Evolutionary conservation across 2,329 filamentous ascomycete species (phyloP).

Genomic region (Fusarium sp.): DNA sequence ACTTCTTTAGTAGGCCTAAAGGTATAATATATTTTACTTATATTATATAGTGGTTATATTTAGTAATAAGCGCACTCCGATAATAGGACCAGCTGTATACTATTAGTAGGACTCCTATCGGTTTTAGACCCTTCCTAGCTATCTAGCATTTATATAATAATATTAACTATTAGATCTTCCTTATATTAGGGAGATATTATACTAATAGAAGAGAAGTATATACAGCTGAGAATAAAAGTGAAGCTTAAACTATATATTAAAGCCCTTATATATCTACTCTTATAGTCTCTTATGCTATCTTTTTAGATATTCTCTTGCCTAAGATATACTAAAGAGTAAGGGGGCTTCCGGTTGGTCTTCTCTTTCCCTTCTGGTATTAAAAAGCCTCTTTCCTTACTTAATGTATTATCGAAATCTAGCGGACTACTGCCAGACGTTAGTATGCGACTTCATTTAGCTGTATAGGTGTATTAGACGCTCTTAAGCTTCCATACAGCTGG

Average conservation of each 20-base stretch:
- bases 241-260: not conserved
- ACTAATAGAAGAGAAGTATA: constrained; percentile 3
- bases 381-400: not conserved
- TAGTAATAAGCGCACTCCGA: not conserved
- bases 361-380: not conserved
- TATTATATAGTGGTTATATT: not conserved
- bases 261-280: not conserved
- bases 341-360: constrained; percentile 7
- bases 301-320: constrained; percentile 4
- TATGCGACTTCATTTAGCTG: not conserved
- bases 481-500: not conserved
- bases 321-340: constrained; percentile 1
- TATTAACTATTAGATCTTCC: not conserved
- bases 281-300: not conserved
- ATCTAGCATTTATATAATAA: not conserved
- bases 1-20: not conserved
- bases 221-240: not conserved
- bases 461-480: not conserved
- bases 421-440: constrained; percentile 1
- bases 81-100: no score
- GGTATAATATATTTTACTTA: not conserved
- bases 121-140: not conserved
- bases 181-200: not conserved
- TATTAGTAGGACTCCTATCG: not conserved
- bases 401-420: not conserved